phyloP scores from a whole-genome alignment of 805 yeast genomes.

The Myxozyma kluyveri region DNA sequence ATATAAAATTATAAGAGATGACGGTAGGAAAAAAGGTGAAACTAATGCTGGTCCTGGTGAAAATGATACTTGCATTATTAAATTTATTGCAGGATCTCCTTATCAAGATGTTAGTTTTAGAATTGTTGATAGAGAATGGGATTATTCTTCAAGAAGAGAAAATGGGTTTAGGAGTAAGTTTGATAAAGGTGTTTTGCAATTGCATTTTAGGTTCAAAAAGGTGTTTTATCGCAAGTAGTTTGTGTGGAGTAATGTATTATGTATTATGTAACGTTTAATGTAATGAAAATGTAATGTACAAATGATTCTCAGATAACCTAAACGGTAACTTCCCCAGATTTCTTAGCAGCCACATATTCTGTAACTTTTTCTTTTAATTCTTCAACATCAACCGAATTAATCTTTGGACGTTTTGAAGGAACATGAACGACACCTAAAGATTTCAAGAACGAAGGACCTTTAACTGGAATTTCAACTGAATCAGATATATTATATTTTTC shows the following conservation, averaged over 20 bases:
- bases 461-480: conserved; percentile 1
- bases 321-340: conserved; percentile 1
- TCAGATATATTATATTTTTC: conserved; percentile 21
- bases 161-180: conserved; percentile 37
- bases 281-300: conserved; percentile 2
- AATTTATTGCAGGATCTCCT: conserved; percentile 38
- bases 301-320: too few species aligned
- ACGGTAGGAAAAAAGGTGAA: conserved; percentile 5
- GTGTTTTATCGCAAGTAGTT: conserved; percentile 33
- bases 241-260: too few species aligned
- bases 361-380: conserved; percentile 18
- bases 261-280: not conserved
- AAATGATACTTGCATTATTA: conserved; percentile 35
- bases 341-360: conserved; percentile 21
- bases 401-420: conserved; percentile 1
- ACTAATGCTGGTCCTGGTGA: conserved; percentile 15
- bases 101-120: conserved; percentile 40
- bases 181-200: conserved; percentile 39
- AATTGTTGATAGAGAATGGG: conserved; percentile 41
- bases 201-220: conserved; percentile 40
- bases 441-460: not conserved
- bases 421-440: not conserved
- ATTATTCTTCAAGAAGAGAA: conserved; percentile 32
- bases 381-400: conserved; percentile 10
- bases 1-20: conserved; percentile 34